These are phyloP conservation scores for Echites panduratus DNA, from an alignment of 257 asterid species.

Conservation along the genomic window DNA sequence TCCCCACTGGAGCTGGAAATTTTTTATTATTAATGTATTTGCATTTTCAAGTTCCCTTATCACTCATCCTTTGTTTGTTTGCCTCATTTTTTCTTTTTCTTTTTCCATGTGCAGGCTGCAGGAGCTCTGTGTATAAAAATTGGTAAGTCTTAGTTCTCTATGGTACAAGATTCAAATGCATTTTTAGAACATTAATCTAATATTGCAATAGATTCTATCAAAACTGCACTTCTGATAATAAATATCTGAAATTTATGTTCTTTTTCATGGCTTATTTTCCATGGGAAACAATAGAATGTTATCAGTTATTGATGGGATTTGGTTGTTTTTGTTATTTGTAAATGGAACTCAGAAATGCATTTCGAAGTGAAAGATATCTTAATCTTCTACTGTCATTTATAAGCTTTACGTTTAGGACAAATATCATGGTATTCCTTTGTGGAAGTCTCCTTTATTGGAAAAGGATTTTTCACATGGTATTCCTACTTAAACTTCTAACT, in stretches of 20 bases:
- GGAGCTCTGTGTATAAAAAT: slow-evolving; percentile 93
- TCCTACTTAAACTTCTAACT: background rate
- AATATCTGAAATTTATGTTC: background rate
- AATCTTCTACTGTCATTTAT: background rate
- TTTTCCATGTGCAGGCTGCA: slow-evolving; percentile 73
- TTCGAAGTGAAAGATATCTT: background rate
- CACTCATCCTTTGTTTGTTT: slow-evolving; percentile 5
- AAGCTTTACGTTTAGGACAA: background rate
- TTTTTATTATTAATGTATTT: slow-evolving; percentile 5
- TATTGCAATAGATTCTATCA: background rate
- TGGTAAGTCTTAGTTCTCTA: slow-evolving; percentile 41
- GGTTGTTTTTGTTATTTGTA: background rate
- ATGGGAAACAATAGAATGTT: background rate
- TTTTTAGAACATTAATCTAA: background rate
- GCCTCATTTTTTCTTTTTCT: background rate
- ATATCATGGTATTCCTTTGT: background rate
- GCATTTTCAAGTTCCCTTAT: background rate
- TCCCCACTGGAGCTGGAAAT: background rate
- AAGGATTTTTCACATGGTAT: background rate
- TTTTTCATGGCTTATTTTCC: background rate
- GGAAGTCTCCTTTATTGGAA: background rate
- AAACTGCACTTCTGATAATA: background rate
- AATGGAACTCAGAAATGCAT: background rate
- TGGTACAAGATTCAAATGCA: background rate
- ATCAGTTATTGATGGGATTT: background rate